These are phyloP conservation scores for Scytalidium lignicola DNA, from an alignment of 2,329 filamentous ascomycete species.

Conservation along the genomic window DNA sequence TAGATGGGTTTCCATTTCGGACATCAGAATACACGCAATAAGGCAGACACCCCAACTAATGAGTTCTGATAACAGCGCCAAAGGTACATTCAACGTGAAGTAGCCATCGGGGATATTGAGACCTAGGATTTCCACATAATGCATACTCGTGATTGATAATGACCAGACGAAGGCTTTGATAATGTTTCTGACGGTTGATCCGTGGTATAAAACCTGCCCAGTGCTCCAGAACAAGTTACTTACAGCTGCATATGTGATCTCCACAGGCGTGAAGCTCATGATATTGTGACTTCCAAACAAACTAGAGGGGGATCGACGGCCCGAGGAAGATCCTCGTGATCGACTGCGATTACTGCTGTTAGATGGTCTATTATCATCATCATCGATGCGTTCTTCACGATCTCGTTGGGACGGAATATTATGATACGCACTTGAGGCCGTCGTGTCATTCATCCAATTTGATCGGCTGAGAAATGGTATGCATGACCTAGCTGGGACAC, in stretches of 20 bases:
- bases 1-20: slow-evolving; percentile 28
- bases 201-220: background rate
- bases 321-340: background rate
- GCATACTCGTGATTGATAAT: slow-evolving; percentile 29
- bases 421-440: background rate
- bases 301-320: background rate
- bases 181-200: slow-evolving; percentile 3
- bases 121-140: slow-evolving; percentile 27
- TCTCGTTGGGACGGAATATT: background rate
- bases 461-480: background rate
- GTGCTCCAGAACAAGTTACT: background rate
- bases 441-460: background rate
- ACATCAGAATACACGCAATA: slow-evolving; percentile 28
- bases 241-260: background rate
- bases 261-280: background rate
- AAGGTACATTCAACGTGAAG: slow-evolving; percentile 17
- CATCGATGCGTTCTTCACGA: background rate
- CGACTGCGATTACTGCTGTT: background rate
- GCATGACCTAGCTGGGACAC: too few species aligned
- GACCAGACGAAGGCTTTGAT: slow-evolving; percentile 28
- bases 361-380: background rate
- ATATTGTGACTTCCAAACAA: background rate
- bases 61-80: slow-evolving; percentile 25
- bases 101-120: slow-evolving; percentile 27
- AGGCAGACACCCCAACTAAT: slow-evolving; percentile 30